Conservation (phyloP, 2,329 filamentous ascomycete genomes). For the Stachybotrys echinatus region DNA sequence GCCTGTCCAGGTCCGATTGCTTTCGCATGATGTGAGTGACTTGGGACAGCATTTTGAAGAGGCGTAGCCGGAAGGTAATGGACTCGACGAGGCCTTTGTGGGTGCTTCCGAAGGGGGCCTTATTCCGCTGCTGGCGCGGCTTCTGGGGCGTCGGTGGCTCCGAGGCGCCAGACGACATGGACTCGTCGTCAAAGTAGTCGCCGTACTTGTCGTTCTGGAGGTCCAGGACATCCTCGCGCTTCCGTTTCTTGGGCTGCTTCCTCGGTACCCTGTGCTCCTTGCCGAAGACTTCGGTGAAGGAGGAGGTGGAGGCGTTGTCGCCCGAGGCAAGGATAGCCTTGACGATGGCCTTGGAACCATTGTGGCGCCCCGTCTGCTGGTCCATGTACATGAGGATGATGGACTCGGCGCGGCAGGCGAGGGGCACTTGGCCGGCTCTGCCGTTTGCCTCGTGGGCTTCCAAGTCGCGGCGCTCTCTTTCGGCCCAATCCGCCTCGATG, state of each 20-base stretch:
- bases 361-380: constrained; percentile 37
- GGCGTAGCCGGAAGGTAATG: constrained; percentile 54
- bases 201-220: constrained; percentile 56
- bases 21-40: constrained; percentile 39
- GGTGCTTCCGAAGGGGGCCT: constrained; percentile 13
- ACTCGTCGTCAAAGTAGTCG: constrained; percentile 56
- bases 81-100: constrained; percentile 41
- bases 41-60: constrained; percentile 53
- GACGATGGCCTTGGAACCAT: constrained; percentile 49
- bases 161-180: constrained; percentile 39
- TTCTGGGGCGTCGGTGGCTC: constrained; percentile 41
- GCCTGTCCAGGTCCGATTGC: constrained; percentile 38
- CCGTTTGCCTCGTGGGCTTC: constrained; percentile 18
- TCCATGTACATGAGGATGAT: constrained; percentile 58
- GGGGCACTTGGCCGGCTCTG: constrained; percentile 14
- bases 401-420: constrained; percentile 39
- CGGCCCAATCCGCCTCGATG: constrained; percentile 65
- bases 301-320: constrained; percentile 40
- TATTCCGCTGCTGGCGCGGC: constrained; percentile 16
- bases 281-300: constrained; percentile 63
- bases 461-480: constrained; percentile 46
- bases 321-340: constrained; percentile 66
- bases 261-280: constrained; percentile 47
- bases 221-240: constrained; percentile 43
- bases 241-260: constrained; percentile 42